Percentiles rank a stretch among this genome's conserved stretches.
phyloP scores from a whole-genome alignment of 2,329 filamentous ascomycete species.

The Verticillium longisporum region DNA sequence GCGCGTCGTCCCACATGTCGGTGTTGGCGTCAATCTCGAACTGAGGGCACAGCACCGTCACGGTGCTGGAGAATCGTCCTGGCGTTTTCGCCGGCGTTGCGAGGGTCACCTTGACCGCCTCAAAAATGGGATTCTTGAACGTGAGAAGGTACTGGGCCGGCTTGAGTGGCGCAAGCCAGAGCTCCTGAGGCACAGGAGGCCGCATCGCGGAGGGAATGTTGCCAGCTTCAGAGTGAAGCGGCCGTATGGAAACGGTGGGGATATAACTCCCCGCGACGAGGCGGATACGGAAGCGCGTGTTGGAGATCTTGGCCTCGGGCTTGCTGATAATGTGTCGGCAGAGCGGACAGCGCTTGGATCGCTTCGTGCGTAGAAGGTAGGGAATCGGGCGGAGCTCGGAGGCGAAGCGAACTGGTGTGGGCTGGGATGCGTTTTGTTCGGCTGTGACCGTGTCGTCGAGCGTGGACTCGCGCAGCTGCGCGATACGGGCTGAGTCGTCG shows the following conservation, averaged over 20 bases:
- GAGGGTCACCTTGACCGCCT: slow-evolving; percentile 78
- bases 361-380: slow-evolving; percentile 80
- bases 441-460: slow-evolving; percentile 55
- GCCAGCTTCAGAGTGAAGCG: slow-evolving; percentile 37
- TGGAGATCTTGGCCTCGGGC: slow-evolving; percentile 83
- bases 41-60: slow-evolving; percentile 89
- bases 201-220: slow-evolving; percentile 13
- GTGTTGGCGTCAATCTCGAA: slow-evolving; percentile 94
- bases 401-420: slow-evolving; percentile 54
- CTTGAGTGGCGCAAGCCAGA: slow-evolving; percentile 48
- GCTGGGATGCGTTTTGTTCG: slow-evolving; percentile 43
- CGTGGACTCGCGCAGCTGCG: slow-evolving; percentile 49
- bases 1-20: slow-evolving; percentile 79
- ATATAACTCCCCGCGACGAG: slow-evolving; percentile 85
- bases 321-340: slow-evolving; percentile 95
- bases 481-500: slow-evolving; percentile 56
- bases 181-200: slow-evolving; percentile 24
- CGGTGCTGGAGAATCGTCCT: slow-evolving; percentile 66
- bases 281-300: slow-evolving; percentile 86
- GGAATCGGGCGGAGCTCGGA: slow-evolving; percentile 75
- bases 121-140: slow-evolving; percentile 90
- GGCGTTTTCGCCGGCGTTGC: slow-evolving; percentile 77
- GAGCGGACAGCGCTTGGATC: slow-evolving; percentile 84
- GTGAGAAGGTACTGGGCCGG: slow-evolving; percentile 79
- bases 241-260: slow-evolving; percentile 69